These are phyloP conservation scores for Sporopachydermia lactativora DNA, from an alignment of 805 yeast species.

Conservation along the genomic window DNA sequence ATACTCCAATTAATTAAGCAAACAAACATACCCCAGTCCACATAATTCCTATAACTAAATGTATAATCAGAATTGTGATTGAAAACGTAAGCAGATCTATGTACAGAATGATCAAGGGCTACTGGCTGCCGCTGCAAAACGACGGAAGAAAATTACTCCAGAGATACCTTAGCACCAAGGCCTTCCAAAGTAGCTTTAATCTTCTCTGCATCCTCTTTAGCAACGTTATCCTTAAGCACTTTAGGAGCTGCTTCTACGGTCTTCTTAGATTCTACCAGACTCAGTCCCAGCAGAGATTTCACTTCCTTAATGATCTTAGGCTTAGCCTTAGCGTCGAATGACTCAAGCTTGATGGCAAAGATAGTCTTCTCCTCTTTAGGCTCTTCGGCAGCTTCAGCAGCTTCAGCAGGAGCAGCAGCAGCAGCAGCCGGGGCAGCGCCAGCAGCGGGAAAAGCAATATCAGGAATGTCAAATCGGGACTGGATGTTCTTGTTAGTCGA, in stretches of 20 bases:
- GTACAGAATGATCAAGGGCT: no score
- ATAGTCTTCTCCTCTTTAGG: conserved; percentile 84
- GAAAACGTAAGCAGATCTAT: no score
- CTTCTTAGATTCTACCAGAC: conserved; percentile 94
- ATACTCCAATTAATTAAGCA: no score
- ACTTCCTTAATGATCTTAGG: conserved; percentile 98
- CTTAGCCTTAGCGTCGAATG: conserved; percentile 88
- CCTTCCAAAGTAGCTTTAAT: conserved; percentile 86
- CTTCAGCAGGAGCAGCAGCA: conserved; percentile 57
- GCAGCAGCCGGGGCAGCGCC: conserved; percentile 49
- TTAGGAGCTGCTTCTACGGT: conserved; percentile 97
- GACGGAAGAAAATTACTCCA: conserved; percentile 62
- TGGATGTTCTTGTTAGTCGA: no score
- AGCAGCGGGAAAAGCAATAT: conserved; percentile 71
- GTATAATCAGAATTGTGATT: no score
- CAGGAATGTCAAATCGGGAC: conserved; percentile 81
- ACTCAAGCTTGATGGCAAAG: conserved; percentile 81
- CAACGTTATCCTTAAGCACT: conserved; percentile 84
- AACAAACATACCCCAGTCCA: no score
- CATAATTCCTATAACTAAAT: no score
- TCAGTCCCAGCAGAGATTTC: conserved; percentile 77
- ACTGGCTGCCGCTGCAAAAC: no score
- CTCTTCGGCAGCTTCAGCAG: conserved; percentile 59
- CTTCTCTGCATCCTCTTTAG: conserved; percentile 97
- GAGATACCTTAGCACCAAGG: conserved; percentile 82